These are phyloP conservation scores for Lophium mytilinum DNA, from an alignment of 495 filamentous ascomycete genomes.

Conservation along the genomic window DNA sequence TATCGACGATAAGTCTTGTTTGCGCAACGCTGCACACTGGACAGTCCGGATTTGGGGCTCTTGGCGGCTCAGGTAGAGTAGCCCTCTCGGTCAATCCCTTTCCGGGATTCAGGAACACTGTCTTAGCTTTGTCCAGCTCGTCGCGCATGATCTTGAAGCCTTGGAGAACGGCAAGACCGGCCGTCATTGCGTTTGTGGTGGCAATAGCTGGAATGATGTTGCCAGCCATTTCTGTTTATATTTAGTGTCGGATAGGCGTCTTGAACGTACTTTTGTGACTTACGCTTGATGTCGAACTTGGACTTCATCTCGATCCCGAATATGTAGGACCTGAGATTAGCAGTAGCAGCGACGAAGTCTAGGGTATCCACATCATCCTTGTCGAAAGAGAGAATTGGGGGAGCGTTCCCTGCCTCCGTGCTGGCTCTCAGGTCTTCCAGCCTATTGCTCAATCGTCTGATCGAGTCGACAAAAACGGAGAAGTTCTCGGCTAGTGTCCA, in stretches of 20 bases:
- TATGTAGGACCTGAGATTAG: slow-evolving; percentile 75
- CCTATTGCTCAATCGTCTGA: slow-evolving; percentile 67
- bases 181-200: slow-evolving; percentile 95
- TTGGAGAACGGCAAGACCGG: slow-evolving; percentile 85
- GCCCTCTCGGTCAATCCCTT: slow-evolving; percentile 59
- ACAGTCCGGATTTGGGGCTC: slow-evolving; percentile 71
- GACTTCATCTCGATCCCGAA: slow-evolving; percentile 84
- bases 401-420: slow-evolving; percentile 38
- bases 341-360: slow-evolving; percentile 86
- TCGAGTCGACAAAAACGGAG: slow-evolving; percentile 74
- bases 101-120: slow-evolving; percentile 56
- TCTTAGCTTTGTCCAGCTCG: slow-evolving; percentile 49
- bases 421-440: slow-evolving; percentile 51
- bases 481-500: slow-evolving; percentile 81
- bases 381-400: slow-evolving; percentile 75
- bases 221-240: slow-evolving; percentile 74
- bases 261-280: slow-evolving; percentile 12
- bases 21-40: slow-evolving; percentile 71
- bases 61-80: slow-evolving; percentile 66
- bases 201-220: slow-evolving; percentile 99
- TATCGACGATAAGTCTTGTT: slow-evolving; percentile 56
- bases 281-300: slow-evolving; percentile 91
- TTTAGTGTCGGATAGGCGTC: too few species aligned
- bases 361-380: slow-evolving; percentile 95
- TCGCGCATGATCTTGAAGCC: slow-evolving; percentile 82